phyloP scores from a whole-genome alignment of 495 filamentous ascomycete genomes.

The Staphylotrichum tortipilum region DNA sequence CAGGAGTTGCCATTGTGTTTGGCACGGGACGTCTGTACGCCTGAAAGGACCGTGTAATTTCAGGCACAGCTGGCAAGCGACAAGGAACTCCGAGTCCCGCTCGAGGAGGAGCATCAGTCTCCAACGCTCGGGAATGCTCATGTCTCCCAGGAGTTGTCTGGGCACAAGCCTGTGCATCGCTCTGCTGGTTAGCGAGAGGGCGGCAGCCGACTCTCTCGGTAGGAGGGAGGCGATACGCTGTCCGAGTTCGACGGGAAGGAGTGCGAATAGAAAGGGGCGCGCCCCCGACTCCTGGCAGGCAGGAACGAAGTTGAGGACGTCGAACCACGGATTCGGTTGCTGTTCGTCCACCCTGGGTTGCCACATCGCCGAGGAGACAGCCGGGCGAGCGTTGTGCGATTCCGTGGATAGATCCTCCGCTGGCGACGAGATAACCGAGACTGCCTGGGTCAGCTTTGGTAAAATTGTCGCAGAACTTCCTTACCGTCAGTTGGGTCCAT shows the following conservation, averaged over 20 bases:
- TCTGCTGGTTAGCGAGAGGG: background rate
- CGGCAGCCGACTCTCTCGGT: background rate
- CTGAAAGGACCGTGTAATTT: background rate
- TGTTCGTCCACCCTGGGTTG: background rate
- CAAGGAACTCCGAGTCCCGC: background rate
- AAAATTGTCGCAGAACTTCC: background rate
- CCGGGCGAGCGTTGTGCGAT: background rate
- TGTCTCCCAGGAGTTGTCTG: background rate
- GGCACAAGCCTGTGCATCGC: background rate
- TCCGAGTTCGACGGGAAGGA: background rate
- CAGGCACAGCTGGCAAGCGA: slow-evolving; percentile 1
- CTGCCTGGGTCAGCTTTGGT: background rate
- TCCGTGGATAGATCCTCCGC: background rate
- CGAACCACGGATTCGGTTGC: background rate
- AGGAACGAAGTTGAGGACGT: background rate
- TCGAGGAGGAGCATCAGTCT: background rate
- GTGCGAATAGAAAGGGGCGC: background rate
- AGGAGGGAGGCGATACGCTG: background rate
- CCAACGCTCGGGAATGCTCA: background rate
- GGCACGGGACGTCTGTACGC: background rate
- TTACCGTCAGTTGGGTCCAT: background rate
- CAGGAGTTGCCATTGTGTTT: background rate
- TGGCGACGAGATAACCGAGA: background rate
- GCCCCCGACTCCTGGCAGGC: background rate
- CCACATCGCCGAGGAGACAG: background rate